Conservation (phyloP, 257 asterid genomes). For the Eustoma russellianum region DNA sequence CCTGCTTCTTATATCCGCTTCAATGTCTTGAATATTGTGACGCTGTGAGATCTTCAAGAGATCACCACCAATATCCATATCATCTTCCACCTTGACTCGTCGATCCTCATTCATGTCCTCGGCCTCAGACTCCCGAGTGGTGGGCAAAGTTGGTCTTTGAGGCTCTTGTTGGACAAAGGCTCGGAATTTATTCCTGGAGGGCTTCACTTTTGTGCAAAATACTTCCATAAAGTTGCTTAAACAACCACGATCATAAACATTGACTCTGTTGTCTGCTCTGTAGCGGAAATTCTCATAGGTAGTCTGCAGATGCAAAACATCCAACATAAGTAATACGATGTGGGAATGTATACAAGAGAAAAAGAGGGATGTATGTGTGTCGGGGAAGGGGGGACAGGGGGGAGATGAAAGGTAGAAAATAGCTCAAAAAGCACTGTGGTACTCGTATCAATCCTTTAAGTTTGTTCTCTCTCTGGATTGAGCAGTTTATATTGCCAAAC, state of each 20-base stretch:
- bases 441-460: no score
- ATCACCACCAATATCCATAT: conserved; percentile 33
- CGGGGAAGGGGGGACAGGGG: no score
- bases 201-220: conserved; percentile 28
- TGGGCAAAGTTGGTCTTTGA: conserved; percentile 12
- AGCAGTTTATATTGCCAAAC: no score
- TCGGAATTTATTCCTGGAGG: conserved; percentile 22
- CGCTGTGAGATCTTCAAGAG: conserved; percentile 33
- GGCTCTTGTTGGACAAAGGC: conserved; percentile 17
- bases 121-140: conserved; percentile 7
- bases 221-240: conserved; percentile 23
- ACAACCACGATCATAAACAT: conserved; percentile 30
- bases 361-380: no score
- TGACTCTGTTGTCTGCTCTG: conserved; percentile 25
- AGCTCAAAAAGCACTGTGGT: no score
- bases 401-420: no score
- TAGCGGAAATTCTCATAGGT: conserved; percentile 57
- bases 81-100: conserved; percentile 29
- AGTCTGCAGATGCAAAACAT: conserved; percentile 30
- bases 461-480: no score
- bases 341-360: no score
- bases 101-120: conserved; percentile 2
- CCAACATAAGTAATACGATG: background rate
- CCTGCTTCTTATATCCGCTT: conserved; percentile 15
- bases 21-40: conserved; percentile 16